phyloP scores from a whole-genome alignment of 176 grass and related monocot genomes.

The Elymus sibiricus region DNA sequence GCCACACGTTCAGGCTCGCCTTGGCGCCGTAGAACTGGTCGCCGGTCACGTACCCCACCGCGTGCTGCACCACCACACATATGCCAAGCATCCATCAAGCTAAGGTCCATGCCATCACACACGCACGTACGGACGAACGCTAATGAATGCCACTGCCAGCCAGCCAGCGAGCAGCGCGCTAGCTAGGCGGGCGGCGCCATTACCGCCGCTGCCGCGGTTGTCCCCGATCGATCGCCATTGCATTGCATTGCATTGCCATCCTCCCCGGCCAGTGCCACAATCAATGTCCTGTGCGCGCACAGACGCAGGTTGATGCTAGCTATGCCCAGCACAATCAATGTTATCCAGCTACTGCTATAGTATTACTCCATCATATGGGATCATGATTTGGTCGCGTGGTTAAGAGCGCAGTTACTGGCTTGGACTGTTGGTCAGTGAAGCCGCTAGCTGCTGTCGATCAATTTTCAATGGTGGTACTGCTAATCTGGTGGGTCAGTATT shows the following conservation, averaged over 20 bases:
- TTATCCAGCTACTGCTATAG: neutral
- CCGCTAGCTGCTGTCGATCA: neutral
- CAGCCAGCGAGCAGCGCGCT: neutral
- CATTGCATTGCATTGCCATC: neutral
- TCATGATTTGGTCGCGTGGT: slow-evolving; percentile 30
- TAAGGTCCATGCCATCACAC: neutral
- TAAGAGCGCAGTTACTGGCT: slow-evolving; percentile 13
- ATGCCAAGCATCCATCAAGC: neutral
- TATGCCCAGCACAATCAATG: slow-evolving; percentile 36
- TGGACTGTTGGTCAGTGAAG: neutral
- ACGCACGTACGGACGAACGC: neutral
- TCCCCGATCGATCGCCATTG: neutral
- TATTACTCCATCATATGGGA: neutral
- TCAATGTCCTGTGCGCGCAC: slow-evolving; percentile 12
- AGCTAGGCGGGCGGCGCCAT: slow-evolving; percentile 7
- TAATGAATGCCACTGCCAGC: neutral
- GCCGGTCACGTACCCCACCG: slow-evolving; percentile 83
- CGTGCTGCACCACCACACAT: slow-evolving; percentile 53
- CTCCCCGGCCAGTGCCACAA: neutral
- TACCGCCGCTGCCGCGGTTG: neutral
- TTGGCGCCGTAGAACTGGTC: slow-evolving; percentile 93
- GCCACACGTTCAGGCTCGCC: slow-evolving; percentile 93
- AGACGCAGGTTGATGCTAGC: neutral
- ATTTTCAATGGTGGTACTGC: neutral
- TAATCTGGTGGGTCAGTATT: slow-evolving; percentile 9